Evolutionary conservation across 331 rosid genomes (phyloP), one percentile per base, ranked within the genome.

Genomic region (Malus hybrid): DNA sequence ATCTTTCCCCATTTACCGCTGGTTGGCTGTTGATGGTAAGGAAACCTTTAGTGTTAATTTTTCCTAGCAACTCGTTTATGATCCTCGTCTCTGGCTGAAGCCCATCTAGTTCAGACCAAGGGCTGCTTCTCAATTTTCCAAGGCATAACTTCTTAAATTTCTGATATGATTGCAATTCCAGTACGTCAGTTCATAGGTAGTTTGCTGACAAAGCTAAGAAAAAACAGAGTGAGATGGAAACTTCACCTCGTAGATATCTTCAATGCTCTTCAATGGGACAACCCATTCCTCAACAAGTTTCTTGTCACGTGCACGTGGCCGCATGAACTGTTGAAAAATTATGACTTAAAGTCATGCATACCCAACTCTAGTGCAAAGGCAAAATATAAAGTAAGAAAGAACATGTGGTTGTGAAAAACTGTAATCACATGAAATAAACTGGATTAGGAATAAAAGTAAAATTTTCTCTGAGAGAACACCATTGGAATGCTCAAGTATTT

Each of bases 21-120:
- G 97, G 99, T 83, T 94, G 99, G 88, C 99, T 94, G 84, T 94
- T 94, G 82, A 94, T 87, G 70, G 99, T 86, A 75, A 94, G 96
- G 83, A 88, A 92, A 68, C 99, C 99, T 77, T 88, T 90, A 0
- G 33, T 14, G 83, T 85, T 94, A 67, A 94, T 83, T 77, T 79
- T 92, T 71, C 83, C 96, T 68, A 92, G 92, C 73, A 79, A 92
- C 74, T 94, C 97, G 28, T 87, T 90, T 77, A 94, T 94, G 81
- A 89, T 88, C 81, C 81, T 85, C 55, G 97, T 90, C 90, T 92
- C 99, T 19, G 96, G 93, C 84, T 88, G 99, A 80, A 94, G 93
- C 80, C 99, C 97, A 56, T 94, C 97, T 54, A 94, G 71, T 79
- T 94, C 99, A 36, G 97, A 92, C 99, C 99, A 94, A 33, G 99